Percentiles rank a stretch among this genome's conserved stretches.
Conservation (phyloP, 306 rosid genomes). For the Styphnolobium japonicum region DNA sequence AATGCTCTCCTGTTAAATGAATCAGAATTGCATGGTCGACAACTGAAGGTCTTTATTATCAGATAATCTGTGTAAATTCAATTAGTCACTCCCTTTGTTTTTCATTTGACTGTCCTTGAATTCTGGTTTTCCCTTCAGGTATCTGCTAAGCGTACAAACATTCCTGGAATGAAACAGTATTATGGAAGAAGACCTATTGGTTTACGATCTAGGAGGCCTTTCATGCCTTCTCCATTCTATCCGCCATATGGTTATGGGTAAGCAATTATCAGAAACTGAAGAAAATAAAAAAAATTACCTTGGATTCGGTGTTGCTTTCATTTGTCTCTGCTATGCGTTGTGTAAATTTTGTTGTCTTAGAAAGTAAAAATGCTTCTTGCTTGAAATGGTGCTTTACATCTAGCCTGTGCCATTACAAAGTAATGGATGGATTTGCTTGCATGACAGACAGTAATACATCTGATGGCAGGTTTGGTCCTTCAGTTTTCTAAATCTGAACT, state of each 20-base stretch:
- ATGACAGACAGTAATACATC: background rate
- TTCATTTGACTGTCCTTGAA: conserved; percentile 16
- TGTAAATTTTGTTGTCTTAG: background rate
- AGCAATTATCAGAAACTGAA: conserved; percentile 28
- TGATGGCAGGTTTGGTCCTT: background rate
- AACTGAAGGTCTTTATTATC: conserved; percentile 67
- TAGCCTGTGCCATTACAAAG: background rate
- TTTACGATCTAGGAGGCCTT: conserved; percentile 78
- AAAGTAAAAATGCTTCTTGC: background rate
- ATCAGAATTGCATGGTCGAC: conserved; percentile 98
- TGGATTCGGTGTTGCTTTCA: background rate
- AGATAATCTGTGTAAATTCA: conserved; percentile 1
- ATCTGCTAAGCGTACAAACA: conserved; percentile 91
- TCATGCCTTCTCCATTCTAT: conserved; percentile 75
- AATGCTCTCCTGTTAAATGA: conserved; percentile 91
- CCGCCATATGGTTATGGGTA: conserved; percentile 86
- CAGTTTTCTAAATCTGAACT: background rate
- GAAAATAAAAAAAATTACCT: conserved; percentile 1
- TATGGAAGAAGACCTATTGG: conserved; percentile 81
- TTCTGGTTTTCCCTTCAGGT: conserved; percentile 57
- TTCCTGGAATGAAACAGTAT: conserved; percentile 93
- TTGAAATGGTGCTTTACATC: background rate
- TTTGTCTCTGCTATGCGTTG: background rate
- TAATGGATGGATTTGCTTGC: background rate
- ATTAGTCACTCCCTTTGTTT: background rate